These are phyloP conservation scores for Auricularia heimuer DNA, from an alignment of 768 basidiomycete species.

Conservation along the genomic window DNA sequence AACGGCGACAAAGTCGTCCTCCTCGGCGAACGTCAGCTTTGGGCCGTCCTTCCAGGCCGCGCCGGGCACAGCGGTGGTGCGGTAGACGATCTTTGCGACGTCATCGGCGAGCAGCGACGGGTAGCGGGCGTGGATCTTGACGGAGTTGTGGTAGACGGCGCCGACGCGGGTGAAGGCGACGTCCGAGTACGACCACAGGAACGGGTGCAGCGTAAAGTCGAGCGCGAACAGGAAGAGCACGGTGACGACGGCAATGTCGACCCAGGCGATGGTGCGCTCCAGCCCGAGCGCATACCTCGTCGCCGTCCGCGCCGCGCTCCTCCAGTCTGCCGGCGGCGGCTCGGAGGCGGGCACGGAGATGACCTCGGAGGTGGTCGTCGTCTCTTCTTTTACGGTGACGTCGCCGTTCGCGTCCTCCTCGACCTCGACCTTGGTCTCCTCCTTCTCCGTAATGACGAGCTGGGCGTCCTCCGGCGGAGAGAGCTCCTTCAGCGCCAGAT, in stretches of 20 bases:
- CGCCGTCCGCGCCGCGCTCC: neutral
- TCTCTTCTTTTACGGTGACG: neutral
- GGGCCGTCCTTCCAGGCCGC: conserved; percentile 48
- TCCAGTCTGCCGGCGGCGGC: neutral
- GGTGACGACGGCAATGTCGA: neutral
- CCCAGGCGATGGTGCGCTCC: neutral
- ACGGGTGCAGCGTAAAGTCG: conserved; percentile 49
- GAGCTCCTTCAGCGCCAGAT: conserved; percentile 7
- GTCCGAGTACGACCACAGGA: conserved; percentile 41
- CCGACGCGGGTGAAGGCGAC: conserved; percentile 62
- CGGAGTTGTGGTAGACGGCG: conserved; percentile 53
- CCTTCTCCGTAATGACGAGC: neutral
- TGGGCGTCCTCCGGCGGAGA: neutral
- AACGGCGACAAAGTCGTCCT: conserved; percentile 51
- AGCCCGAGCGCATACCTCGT: neutral
- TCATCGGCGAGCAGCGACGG: conserved; percentile 27
- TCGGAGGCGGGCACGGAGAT: neutral
- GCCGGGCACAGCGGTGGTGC: conserved; percentile 17
- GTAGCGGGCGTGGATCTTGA: conserved; percentile 54
- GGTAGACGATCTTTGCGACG: conserved; percentile 26
- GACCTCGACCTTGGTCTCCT: neutral
- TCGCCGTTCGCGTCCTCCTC: neutral
- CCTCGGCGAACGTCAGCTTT: conserved; percentile 29
- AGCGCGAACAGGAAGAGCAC: conserved; percentile 29
- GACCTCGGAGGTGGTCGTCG: neutral